Percentiles rank a stretch among this genome's conserved stretches.
Evolutionary conservation across 805 yeast species (phyloP).

Genomic region (Spencermartinsiella europaea): DNA sequence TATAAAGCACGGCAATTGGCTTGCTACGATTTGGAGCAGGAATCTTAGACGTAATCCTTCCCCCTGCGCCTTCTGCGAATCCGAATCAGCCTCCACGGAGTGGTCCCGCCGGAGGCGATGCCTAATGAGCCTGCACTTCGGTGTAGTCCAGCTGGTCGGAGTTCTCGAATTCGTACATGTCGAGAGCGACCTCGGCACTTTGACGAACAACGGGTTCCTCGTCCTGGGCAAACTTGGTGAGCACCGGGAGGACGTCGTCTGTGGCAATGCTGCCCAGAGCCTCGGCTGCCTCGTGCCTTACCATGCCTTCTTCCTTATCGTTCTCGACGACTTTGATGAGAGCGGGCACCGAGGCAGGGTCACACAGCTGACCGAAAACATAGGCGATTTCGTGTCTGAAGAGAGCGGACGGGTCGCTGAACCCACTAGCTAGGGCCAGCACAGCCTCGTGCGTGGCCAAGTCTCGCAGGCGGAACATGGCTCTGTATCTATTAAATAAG

Average conservation of each 20-base stretch:
- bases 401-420: constrained; percentile 83
- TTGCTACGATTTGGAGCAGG: too few species aligned
- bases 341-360: constrained; percentile 87
- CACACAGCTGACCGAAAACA: constrained; percentile 95
- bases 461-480: constrained; percentile 96
- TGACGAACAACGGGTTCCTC: constrained; percentile 89
- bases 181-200: constrained; percentile 94
- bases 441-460: constrained; percentile 91
- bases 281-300: constrained; percentile 99
- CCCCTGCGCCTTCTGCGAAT: too few species aligned
- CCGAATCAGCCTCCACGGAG: too few species aligned
- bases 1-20: too few species aligned
- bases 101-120: too few species aligned
- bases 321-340: constrained; percentile 76
- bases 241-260: constrained; percentile 87
- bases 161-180: constrained; percentile 95
- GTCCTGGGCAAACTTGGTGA: constrained; percentile 73
- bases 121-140: constrained; percentile 26
- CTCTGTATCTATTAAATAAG: constrained; percentile 91
- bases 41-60: too few species aligned
- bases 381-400: constrained; percentile 98
- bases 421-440: constrained; percentile 84
- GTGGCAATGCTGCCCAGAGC: constrained; percentile 97
- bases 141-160: constrained; percentile 77
- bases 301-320: constrained; percentile 90